Evolutionary conservation across 2,329 filamentous ascomycete genomes (phyloP), one percentile per base, ranked within the genome.

Genomic region (Fusarium pilosicola): DNA sequence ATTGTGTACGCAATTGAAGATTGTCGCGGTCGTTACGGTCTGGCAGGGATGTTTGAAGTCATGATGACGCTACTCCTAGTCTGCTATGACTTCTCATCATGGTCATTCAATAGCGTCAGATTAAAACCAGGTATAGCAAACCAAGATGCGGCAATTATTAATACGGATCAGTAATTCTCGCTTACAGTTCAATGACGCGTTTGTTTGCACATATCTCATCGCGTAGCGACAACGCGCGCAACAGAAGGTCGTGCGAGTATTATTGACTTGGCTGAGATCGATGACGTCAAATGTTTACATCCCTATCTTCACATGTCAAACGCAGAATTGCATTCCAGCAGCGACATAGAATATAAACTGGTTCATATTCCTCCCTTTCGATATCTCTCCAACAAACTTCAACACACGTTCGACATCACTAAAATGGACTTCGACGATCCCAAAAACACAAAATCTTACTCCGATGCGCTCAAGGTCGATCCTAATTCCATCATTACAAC

Each of bases 271-370:
- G 34, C 24, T 14, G 0, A 2, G 4, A 41, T 17, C 3, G 2
- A 41, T 55, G 24, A 55, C 34, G 34, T 41, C 34, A 55, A 9
- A 17, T 14, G 7, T 28, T 41, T 17, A n/a, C 11, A 55, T 30
- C 3, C 14, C 0, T 0, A 12, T 38, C 18, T 24, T 52, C 32
- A 26, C 32, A 22, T 26, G 24, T 28, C 2, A 22, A 28, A 18
- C 0, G 3, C 9, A 18, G 1, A 3, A 22, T n/a, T n/a, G 3
- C 3, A 30, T 41, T 20, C 20, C 14, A n/a, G 2, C 0, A 22
- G 4, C 4, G 3, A 22, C 14, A 4, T 41, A 2, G 5, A 41
- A n/a, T 41, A 55, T 28, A 41, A 39, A 28, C 14, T 13, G 6
- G 4, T 3, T 6, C 20, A 5, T 14, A 36, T 10, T 0, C 17